These are phyloP conservation scores for Nidula niveotomentosa DNA, from an alignment of 1,284 basidiomycete species.

Conservation along the genomic window DNA sequence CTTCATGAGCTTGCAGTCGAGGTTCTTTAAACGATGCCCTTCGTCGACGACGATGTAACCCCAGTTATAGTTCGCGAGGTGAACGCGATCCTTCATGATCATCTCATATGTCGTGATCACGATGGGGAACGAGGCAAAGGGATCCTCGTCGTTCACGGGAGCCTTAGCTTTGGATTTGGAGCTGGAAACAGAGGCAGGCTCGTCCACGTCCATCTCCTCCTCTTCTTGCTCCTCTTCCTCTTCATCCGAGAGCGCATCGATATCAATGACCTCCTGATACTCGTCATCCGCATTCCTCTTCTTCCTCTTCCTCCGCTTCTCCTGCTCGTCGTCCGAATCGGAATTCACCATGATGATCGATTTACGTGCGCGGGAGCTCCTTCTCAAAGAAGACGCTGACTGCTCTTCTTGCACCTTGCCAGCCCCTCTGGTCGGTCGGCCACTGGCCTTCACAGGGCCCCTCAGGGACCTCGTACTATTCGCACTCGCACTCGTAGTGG, in stretches of 20 bases:
- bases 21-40: conserved; percentile 92
- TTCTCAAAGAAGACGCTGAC: too few species aligned
- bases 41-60: conserved; percentile 97
- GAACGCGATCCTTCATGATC: conserved; percentile 79
- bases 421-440: too few species aligned
- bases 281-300: too few species aligned
- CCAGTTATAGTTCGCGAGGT: conserved; percentile 75
- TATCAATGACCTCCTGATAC: neutral
- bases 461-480: too few species aligned
- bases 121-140: conserved; percentile 59
- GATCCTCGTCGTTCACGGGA: conserved; percentile 12
- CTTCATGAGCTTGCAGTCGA: conserved; percentile 86
- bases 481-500: too few species aligned
- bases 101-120: conserved; percentile 95
- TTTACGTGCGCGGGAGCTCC: too few species aligned
- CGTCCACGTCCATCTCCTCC: conserved; percentile 12
- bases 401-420: too few species aligned
- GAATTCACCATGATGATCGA: too few species aligned
- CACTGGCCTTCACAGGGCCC: too few species aligned
- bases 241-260: neutral
- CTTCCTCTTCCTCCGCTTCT: conserved; percentile 5
- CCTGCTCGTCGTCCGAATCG: conserved; percentile 10
- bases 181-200: too few species aligned
- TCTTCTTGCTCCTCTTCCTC: conserved; percentile 15
- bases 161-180: too few species aligned